These are phyloP conservation scores for Hippophae tibetana DNA, from an alignment of 306 rosid species.

Conservation along the genomic window DNA sequence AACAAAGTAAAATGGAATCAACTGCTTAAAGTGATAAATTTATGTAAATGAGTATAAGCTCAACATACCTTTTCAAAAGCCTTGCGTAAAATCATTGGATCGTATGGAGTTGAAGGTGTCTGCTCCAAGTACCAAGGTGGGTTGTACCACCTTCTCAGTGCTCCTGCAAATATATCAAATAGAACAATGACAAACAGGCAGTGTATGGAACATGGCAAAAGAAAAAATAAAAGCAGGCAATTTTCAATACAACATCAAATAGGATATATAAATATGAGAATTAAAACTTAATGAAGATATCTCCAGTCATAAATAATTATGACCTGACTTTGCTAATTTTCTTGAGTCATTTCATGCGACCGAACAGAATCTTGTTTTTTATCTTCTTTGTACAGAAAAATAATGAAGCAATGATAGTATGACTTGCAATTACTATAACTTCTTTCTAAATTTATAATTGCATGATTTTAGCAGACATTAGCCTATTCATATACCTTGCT, in stretches of 20 bases:
- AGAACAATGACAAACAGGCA: neutral
- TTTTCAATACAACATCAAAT: neutral
- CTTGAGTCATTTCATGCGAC: slow-evolving; percentile 3
- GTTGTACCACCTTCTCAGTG: slow-evolving; percentile 84
- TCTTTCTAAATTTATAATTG: neutral
- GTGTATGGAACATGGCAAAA: neutral
- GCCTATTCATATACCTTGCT: slow-evolving; percentile 45
- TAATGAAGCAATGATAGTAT: neutral
- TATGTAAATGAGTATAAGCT: slow-evolving; percentile 3
- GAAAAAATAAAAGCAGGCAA: neutral
- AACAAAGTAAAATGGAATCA: neutral
- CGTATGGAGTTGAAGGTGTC: slow-evolving; percentile 69
- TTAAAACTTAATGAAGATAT: neutral
- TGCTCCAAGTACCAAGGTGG: slow-evolving; percentile 74
- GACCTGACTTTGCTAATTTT: neutral
- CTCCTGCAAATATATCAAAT: slow-evolving; percentile 46
- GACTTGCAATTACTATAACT: neutral
- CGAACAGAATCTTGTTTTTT: neutral
- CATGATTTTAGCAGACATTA: neutral
- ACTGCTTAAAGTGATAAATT: neutral
- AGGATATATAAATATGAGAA: neutral
- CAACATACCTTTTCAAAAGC: slow-evolving; percentile 74
- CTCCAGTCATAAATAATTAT: neutral
- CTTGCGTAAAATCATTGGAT: slow-evolving; percentile 48
- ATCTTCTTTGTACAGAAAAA: neutral